phyloP scores from a whole-genome alignment of 805 yeast species.

The Candida pseudofarinosa region DNA sequence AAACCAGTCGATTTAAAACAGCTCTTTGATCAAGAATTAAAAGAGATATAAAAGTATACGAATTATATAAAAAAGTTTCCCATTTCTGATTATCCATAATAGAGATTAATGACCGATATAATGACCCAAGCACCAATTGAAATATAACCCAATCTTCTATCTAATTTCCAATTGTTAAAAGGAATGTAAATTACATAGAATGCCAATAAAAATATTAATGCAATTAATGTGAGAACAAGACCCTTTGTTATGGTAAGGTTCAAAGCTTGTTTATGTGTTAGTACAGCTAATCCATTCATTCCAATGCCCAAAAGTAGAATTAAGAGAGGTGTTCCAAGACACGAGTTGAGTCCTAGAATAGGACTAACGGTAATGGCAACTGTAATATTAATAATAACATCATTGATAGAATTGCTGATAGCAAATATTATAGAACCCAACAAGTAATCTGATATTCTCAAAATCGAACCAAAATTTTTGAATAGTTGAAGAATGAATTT shows the following conservation, averaged over 20 bases:
- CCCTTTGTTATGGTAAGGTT: constrained; percentile 19
- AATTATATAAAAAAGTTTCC: too few species aligned
- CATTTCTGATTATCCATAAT: constrained; percentile 3
- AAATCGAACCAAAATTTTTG: constrained; percentile 43
- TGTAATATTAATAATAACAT: constrained; percentile 47
- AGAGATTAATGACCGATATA: constrained; percentile 17
- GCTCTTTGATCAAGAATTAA: not conserved
- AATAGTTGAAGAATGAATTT: constrained; percentile 23
- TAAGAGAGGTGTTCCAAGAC: constrained; percentile 52
- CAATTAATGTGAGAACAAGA: constrained; percentile 21
- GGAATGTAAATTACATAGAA: constrained; percentile 25
- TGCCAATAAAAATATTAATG: constrained; percentile 20
- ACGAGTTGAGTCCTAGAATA: constrained; percentile 44
- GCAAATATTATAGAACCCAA: constrained; percentile 48
- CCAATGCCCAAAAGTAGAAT: constrained; percentile 50
- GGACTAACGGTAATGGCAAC: constrained; percentile 37
- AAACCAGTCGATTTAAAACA: not conserved
- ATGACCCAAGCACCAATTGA: constrained; percentile 18
- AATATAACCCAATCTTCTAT: constrained; percentile 24
- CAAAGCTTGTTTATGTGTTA: constrained; percentile 4
- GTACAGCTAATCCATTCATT: constrained; percentile 30
- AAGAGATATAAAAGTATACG: too few species aligned
- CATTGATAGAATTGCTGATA: constrained; percentile 50
- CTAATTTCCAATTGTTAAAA: constrained; percentile 31
- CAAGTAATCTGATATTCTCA: constrained; percentile 42